Conservation (phyloP, 1,284 basidiomycete genomes). For the Irpex sp. region DNA sequence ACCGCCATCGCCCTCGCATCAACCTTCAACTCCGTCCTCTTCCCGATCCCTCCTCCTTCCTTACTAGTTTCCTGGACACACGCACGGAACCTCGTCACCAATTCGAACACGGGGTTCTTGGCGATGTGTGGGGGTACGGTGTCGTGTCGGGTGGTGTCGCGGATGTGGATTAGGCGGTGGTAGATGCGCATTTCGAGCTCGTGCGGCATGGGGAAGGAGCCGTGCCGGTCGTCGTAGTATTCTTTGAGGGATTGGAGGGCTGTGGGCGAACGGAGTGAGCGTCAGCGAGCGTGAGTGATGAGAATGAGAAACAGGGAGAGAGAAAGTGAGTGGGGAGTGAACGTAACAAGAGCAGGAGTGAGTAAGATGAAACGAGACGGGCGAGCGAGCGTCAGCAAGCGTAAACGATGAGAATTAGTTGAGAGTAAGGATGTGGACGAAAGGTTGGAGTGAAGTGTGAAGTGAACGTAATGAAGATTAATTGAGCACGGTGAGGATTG, state of each 20-base stretch:
- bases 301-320: no score
- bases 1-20: constrained; percentile 64
- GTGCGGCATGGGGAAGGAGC: constrained; percentile 64
- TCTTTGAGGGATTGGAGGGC: constrained; percentile 90
- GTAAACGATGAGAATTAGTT: constrained; percentile 2
- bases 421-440: background rate
- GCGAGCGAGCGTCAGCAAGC: no score
- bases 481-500: no score
- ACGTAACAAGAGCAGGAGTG: no score
- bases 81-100: constrained; percentile 77
- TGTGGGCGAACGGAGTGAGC: constrained; percentile 27
- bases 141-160: constrained; percentile 78
- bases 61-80: constrained; percentile 77
- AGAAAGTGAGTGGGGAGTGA: no score
- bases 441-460: no score
- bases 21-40: constrained; percentile 55
- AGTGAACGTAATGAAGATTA: no score
- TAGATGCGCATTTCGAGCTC: constrained; percentile 97
- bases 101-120: constrained; percentile 72
- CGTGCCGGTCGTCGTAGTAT: constrained; percentile 86
- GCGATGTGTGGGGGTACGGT: constrained; percentile 75
- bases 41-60: constrained; percentile 57
- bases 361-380: no score
- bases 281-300: no score
- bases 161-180: constrained; percentile 88